Evolutionary conservation across 2,329 filamentous ascomycete genomes (phyloP), one percentile per base, ranked within the genome.

Genomic region (Torrubiella hemipterigena): DNA sequence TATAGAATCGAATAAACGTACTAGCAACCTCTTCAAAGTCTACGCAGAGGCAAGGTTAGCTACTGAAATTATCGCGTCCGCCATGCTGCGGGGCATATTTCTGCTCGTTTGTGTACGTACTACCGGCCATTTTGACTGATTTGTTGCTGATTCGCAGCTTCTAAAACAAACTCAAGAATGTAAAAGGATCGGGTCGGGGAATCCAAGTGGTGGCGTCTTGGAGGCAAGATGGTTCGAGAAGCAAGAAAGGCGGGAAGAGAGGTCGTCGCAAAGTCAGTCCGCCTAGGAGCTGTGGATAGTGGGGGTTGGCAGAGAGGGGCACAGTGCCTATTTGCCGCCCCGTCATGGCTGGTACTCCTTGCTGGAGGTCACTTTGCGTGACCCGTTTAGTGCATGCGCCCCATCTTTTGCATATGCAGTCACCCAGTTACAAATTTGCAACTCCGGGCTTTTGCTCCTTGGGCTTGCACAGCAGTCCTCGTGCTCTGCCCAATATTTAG

Each of bases 21-120:
- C 63, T 62, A 42, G 62, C 63, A 47, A 68, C 42, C 7, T 51
- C 52, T 44, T 65, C 57, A 43, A 59, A 63, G 45, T 61, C 61
- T 62, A 37, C 28, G 24, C 24, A 17, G 16, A 30, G 35, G 31
- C 19, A 29, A 31, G 30, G 37, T 47, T 42, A 46, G 41, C 38
- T 36, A 38, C 31, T 26, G 7, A 32, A 21, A 33, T 38, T 31
- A 26, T 33, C n/a, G 34, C 39, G 32, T 27, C 35, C 14, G 30
- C 24, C 23, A 27, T 15, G 34, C 28, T 24, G 36, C 27, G 38
- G 31, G 14, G 26, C 14, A 18, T 24, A 16, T 17, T 18, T 24
- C 19, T 29, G n/a, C n/a, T n/a, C n/a, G n/a, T n/a, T n/a, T n/a
- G n/a, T n/a, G n/a, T n/a, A 41, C 50, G 47, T 46, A 54, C 51